These are phyloP conservation scores for Citrullus colocynthis DNA, from an alignment of 306 rosid genomes.

Conservation along the genomic window DNA sequence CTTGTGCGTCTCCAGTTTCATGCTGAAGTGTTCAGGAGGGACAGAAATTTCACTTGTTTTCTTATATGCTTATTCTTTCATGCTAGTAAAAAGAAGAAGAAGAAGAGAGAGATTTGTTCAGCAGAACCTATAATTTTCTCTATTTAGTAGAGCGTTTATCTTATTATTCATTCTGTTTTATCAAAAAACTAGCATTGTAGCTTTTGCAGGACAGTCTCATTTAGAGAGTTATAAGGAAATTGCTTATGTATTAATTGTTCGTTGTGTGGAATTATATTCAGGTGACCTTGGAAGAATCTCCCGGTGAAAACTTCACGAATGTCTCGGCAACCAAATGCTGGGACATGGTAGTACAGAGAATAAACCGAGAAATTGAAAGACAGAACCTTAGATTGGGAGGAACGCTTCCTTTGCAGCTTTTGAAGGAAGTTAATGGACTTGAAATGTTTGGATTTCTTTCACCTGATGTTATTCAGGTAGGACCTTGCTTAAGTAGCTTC, in stretches of 20 bases:
- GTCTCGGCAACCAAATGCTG: slow-evolving; percentile 59
- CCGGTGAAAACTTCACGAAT: slow-evolving; percentile 35
- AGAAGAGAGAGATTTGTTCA: not conserved
- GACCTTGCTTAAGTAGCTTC: not conserved
- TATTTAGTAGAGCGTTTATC: not conserved
- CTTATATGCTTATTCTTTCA: not conserved
- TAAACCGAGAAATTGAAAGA: slow-evolving; percentile 33
- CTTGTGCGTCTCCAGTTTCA: not conserved
- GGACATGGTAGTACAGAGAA: slow-evolving; percentile 52
- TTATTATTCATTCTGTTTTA: not conserved
- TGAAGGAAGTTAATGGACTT: slow-evolving; percentile 44
- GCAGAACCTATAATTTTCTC: not conserved
- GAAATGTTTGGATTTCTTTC: slow-evolving; percentile 75
- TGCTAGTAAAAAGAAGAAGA: not conserved
- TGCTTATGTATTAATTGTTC: not conserved
- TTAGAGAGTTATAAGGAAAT: not conserved
- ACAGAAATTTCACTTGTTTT: not conserved
- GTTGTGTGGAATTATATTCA: slow-evolving; percentile 19
- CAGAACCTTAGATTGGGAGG: slow-evolving; percentile 27
- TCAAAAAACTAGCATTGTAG: not conserved
- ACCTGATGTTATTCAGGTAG: slow-evolving; percentile 50
- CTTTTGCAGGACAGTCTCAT: not conserved
- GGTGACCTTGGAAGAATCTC: slow-evolving; percentile 68
- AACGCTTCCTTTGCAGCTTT: slow-evolving; percentile 26
- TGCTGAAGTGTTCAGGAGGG: not conserved